phyloP scores from a whole-genome alignment of 441 rosid genomes.

The Gossypium schwendimanii region DNA sequence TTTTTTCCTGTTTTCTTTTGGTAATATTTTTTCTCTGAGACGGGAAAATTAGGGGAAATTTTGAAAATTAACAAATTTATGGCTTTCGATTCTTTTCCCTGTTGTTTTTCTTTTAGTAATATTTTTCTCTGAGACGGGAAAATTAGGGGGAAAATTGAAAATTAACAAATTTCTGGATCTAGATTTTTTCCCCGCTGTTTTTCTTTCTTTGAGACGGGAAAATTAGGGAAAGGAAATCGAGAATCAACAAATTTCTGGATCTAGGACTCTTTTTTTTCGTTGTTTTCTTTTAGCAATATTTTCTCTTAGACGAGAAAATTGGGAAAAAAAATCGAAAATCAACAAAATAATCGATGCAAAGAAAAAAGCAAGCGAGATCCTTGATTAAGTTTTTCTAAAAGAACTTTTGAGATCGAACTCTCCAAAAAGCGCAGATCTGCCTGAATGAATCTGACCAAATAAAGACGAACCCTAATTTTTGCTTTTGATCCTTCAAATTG shows the following conservation, averaged over 20 bases:
- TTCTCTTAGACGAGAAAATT: background rate
- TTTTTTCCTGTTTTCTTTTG: too few relatives aligned
- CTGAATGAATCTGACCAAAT: slow-evolving; percentile 13
- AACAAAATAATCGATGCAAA: background rate
- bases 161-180: background rate
- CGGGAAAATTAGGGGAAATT: background rate
- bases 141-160: background rate
- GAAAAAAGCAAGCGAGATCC: slow-evolving; percentile 1
- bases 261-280: too few relatives aligned
- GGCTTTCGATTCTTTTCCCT: too few relatives aligned
- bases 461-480: slow-evolving; percentile 19
- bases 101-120: too few relatives aligned
- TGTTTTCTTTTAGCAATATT: too few relatives aligned
- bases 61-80: background rate
- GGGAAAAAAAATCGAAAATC: background rate
- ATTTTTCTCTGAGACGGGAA: background rate
- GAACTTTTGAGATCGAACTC: background rate
- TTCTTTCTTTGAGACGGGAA: background rate
- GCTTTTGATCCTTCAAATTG: background rate
- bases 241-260: background rate
- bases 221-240: background rate
- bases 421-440: slow-evolving; percentile 22
- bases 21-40: too few relatives aligned
- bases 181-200: too few relatives aligned
- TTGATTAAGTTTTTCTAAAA: background rate